phyloP scores from a whole-genome alignment of 331 rosid species.

The Malus hybrid region DNA sequence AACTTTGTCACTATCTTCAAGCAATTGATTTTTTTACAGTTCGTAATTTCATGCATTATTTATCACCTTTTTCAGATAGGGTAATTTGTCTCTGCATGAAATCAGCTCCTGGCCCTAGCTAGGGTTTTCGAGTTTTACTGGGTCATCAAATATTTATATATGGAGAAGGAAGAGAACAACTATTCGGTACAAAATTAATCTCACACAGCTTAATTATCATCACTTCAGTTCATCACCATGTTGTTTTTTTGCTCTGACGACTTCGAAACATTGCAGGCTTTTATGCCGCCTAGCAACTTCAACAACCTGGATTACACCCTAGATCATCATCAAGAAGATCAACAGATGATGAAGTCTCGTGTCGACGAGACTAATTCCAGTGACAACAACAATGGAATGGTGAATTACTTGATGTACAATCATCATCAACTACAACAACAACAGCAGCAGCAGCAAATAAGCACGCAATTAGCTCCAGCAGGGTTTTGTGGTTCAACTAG shows the following conservation, averaged over 20 bases:
- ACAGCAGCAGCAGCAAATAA: conserved; percentile 7
- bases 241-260: conserved; percentile 42
- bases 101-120: not conserved
- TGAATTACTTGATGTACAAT: conserved; percentile 51
- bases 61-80: conserved; percentile 32
- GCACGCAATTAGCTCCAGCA: conserved; percentile 10
- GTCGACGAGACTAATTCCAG: conserved; percentile 29
- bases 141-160: conserved; percentile 16
- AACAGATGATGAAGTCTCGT: conserved; percentile 37
- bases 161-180: conserved; percentile 77
- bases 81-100: conserved; percentile 32
- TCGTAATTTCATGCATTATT: not conserved
- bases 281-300: conserved; percentile 45
- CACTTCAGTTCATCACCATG: conserved; percentile 18
- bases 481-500: conserved; percentile 24
- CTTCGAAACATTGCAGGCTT: conserved; percentile 32
- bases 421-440: conserved; percentile 21
- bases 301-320: conserved; percentile 39
- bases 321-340: conserved; percentile 20
- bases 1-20: not conserved
- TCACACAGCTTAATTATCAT: conserved; percentile 11
- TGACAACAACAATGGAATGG: conserved; percentile 37
- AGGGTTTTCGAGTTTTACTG: conserved; percentile 31
- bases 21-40: not conserved
- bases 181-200: conserved; percentile 48